Conservation (phyloP, 495 filamentous ascomycete genomes). For the Penicillium pancosmium region DNA sequence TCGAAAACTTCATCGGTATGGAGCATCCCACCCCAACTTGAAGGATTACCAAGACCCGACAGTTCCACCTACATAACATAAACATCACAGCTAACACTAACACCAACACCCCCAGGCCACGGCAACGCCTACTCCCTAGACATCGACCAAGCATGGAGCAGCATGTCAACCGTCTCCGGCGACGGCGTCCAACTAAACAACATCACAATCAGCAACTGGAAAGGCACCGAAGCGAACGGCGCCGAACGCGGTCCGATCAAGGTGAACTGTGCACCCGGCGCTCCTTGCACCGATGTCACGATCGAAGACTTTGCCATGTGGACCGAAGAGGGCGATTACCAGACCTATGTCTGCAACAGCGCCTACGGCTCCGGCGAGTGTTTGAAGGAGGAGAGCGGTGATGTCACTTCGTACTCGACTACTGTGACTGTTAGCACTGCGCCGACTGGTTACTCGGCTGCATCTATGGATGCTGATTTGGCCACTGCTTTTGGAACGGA, state of each 20-base stretch:
- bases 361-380: slow-evolving; percentile 55
- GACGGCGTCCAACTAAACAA: slow-evolving; percentile 54
- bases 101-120: slow-evolving; percentile 35
- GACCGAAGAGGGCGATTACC: slow-evolving; percentile 52
- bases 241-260: slow-evolving; percentile 52
- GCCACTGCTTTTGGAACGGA: slow-evolving; percentile 46
- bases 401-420: slow-evolving; percentile 32
- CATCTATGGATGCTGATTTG: slow-evolving; percentile 53
- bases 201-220: slow-evolving; percentile 59
- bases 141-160: slow-evolving; percentile 59
- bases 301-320: slow-evolving; percentile 61
- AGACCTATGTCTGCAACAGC: slow-evolving; percentile 51
- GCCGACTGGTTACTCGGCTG: slow-evolving; percentile 48
- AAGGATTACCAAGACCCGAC: too few species aligned
- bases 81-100: too few species aligned
- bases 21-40: neutral
- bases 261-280: slow-evolving; percentile 46
- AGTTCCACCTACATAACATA: too few species aligned
- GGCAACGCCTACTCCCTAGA: slow-evolving; percentile 55
- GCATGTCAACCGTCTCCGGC: slow-evolving; percentile 36
- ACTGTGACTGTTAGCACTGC: slow-evolving; percentile 40
- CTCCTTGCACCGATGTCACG: slow-evolving; percentile 56
- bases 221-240: slow-evolving; percentile 56
- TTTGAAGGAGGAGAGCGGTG: slow-evolving; percentile 32
- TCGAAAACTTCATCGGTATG: slow-evolving; percentile 61